Evolutionary conservation across 2,329 filamentous ascomycete species (phyloP), one percentile per base, ranked within the genome.

Genomic region (Alternaria incomplexa): DNA sequence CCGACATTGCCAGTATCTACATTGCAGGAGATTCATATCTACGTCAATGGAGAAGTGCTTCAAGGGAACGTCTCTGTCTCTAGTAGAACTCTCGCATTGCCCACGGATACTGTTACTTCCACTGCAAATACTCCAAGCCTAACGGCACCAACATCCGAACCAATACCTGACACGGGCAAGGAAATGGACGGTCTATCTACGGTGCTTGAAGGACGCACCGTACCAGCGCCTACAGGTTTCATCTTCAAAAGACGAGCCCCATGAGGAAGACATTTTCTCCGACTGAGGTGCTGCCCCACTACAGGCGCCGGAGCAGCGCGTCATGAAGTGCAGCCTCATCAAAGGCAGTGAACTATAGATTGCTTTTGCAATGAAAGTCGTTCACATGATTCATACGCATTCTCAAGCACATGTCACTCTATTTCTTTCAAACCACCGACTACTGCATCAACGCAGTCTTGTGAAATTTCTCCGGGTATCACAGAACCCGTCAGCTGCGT

Each of bases 21-120:
- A 5, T 48, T 62, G 10, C 70, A 62, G 44, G 63, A 69, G 13
- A 66, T 75, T 28, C 57, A 69, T 47, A 44, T 73, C 23, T 51
- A 67, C 25, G 63, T 75, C 32, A 62, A 69, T 13, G 69, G 61
- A 20, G 62, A 65, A 32, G 20, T 53, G 11, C 40, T 66, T 13
- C 58, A 48, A 44, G 48, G 58, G 11, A 48, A 2, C 20, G n/a
- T 44, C 2, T 36, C 48, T 44, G 13, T 62, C 10, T 32, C 48
- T 20, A 59, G 43, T 28, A 11, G 20, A 36, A 48, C 44, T n/a
- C 25, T 48, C 26, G 36, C 36, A 45, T 36, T 56, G 8, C 40
- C 45, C 8, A 50, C 44, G 12, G 56, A 36, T 32, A 55, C 36
- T 13, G n/a, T 47, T 12, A 57, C 44, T 4, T 40, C 58, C 9